Evolutionary conservation across 257 asterid species (phyloP).

Genomic region (Lycium ferocissimum): DNA sequence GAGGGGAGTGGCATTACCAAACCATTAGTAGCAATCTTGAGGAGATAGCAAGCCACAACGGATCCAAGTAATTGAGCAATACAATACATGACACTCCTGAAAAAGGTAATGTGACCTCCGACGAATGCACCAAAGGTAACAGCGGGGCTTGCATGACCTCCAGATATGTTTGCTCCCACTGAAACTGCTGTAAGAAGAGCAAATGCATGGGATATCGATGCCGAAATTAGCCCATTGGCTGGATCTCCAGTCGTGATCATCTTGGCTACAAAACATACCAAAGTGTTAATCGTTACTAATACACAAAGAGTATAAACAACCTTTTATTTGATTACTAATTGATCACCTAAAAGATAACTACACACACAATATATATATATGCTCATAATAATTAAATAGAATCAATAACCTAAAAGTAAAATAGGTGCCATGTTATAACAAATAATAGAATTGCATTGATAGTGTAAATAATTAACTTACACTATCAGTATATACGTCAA

Average conservation of each 20-base stretch:
- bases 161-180: constrained; percentile 67
- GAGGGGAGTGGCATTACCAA: constrained; percentile 40
- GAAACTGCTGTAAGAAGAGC: constrained; percentile 75
- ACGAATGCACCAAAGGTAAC: constrained; percentile 46
- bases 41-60: constrained; percentile 66
- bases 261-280: constrained; percentile 46
- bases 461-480: too few species aligned
- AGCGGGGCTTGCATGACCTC: constrained; percentile 72
- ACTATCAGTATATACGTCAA: too few species aligned
- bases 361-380: too few species aligned
- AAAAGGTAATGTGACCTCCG: constrained; percentile 70
- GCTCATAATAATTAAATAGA: too few species aligned
- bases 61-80: constrained; percentile 81
- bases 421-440: too few species aligned
- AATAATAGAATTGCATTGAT: too few species aligned
- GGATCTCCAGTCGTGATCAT: constrained; percentile 54
- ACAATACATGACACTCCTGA: constrained; percentile 62
- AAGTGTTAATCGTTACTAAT: too few species aligned
- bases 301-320: too few species aligned
- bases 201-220: constrained; percentile 65
- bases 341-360: too few species aligned
- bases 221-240: constrained; percentile 56
- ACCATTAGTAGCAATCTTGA: constrained; percentile 71
- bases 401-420: too few species aligned
- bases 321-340: too few species aligned